phyloP scores from a whole-genome alignment of 2,329 filamentous ascomycete genomes.

The Aurifilum marmelostoma region DNA sequence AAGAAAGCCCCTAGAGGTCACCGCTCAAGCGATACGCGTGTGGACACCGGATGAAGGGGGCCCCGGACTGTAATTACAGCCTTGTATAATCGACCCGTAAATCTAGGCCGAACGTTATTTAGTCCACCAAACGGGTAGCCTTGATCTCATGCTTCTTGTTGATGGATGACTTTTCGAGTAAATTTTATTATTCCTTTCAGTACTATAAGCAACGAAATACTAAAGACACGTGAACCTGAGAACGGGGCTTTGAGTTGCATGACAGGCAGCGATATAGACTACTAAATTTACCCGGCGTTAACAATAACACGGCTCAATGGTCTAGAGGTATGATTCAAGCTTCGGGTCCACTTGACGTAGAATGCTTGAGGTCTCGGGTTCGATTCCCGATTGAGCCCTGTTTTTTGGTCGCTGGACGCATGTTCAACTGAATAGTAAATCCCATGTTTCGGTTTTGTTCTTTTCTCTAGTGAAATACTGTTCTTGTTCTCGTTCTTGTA shows the following conservation, averaged over 20 bases:
- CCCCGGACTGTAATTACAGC: too few relatives aligned
- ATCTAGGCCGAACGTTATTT: background rate
- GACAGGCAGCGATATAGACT: background rate
- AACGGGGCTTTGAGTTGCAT: too few relatives aligned
- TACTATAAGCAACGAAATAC: background rate
- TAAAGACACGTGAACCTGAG: background rate
- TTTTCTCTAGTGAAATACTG: too few relatives aligned
- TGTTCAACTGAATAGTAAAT: too few relatives aligned
- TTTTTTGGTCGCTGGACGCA: too few relatives aligned
- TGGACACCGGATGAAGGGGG: background rate
- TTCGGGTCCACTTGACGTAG: conserved; percentile 17
- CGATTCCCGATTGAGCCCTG: conserved; percentile 1
- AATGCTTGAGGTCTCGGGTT: conserved; percentile 1
- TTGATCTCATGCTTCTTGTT: background rate
- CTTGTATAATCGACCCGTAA: background rate
- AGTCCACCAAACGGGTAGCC: background rate
- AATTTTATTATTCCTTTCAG: too few relatives aligned
- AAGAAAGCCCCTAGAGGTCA: background rate
- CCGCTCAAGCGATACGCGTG: background rate
- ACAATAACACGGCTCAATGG: conserved; percentile 18
- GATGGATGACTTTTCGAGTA: too few relatives aligned
- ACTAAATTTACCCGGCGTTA: background rate
- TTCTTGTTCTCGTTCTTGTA: too few relatives aligned
- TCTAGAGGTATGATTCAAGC: conserved; percentile 28
- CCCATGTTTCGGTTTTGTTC: too few relatives aligned